Percentiles rank a stretch among this genome's conserved stretches.
Evolutionary conservation across 495 filamentous ascomycete genomes (phyloP).

Genomic region (Gamarada debralockiae): DNA sequence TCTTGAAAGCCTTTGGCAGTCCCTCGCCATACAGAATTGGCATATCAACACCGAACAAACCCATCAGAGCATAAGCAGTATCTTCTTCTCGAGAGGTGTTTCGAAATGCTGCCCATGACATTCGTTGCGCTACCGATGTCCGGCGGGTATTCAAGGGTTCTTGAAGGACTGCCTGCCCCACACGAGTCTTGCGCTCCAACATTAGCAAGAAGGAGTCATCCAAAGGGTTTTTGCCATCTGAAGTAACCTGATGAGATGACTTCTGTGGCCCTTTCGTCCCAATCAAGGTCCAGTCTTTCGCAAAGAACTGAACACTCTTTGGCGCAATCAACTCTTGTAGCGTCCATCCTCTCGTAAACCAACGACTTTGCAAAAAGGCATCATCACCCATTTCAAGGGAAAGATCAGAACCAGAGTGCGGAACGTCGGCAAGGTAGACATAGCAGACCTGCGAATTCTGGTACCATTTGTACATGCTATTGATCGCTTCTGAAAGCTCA

Average conservation of each 20-base stretch:
- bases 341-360: too few relatives aligned
- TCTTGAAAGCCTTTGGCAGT: slow-evolving; percentile 24
- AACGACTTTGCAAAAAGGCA: too few relatives aligned
- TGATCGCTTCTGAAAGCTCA: slow-evolving; percentile 34
- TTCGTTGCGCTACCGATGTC: slow-evolving; percentile 21
- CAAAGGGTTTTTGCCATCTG: too few relatives aligned
- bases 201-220: too few relatives aligned
- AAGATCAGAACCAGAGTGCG: too few relatives aligned
- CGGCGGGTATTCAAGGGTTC: too few relatives aligned
- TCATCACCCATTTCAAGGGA: too few relatives aligned
- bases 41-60: slow-evolving; percentile 7
- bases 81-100: slow-evolving; percentile 31
- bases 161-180: too few relatives aligned
- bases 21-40: slow-evolving; percentile 32
- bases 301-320: not conserved
- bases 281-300: not conserved
- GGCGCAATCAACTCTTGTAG: not conserved
- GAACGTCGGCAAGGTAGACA: slow-evolving; percentile 16
- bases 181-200: too few relatives aligned
- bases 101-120: slow-evolving; percentile 32
- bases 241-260: too few relatives aligned
- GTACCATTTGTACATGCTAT: slow-evolving; percentile 29
- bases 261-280: not conserved
- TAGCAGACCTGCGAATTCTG: slow-evolving; percentile 15
- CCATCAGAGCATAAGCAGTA: slow-evolving; percentile 26